These are phyloP conservation scores for Pleurostoma richardsiae DNA, from an alignment of 2,329 filamentous ascomycete species.

Conservation along the genomic window DNA sequence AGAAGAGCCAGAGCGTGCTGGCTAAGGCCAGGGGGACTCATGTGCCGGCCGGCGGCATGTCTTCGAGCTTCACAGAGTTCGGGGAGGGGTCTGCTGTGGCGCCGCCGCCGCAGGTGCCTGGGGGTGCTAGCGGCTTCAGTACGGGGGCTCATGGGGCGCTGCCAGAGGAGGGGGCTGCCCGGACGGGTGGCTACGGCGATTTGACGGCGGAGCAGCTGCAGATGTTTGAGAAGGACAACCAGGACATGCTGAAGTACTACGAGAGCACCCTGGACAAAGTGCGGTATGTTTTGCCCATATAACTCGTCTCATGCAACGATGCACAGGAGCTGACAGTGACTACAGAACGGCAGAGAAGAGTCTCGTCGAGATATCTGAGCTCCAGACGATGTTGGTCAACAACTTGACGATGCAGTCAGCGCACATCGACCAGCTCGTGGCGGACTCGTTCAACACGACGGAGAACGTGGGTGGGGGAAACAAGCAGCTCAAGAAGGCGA, in stretches of 20 bases:
- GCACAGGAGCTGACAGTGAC: not conserved
- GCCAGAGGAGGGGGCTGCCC: constrained; percentile 13
- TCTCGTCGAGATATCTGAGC: constrained; percentile 83
- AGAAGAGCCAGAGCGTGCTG: constrained; percentile 82
- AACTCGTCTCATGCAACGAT: constrained; percentile 2
- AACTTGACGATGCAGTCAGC: constrained; percentile 84
- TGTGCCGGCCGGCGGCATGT: constrained; percentile 10
- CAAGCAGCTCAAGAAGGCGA: constrained; percentile 82
- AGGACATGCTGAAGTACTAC: constrained; percentile 88
- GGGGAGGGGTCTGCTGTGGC: constrained; percentile 2
- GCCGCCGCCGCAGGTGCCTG: constrained; percentile 9
- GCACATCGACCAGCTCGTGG: constrained; percentile 82
- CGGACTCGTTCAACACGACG: constrained; percentile 74
- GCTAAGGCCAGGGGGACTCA: constrained; percentile 54
- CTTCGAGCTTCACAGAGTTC: constrained; percentile 8
- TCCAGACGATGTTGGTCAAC: constrained; percentile 82
- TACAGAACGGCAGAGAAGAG: constrained; percentile 81
- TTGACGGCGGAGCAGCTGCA: constrained; percentile 83
- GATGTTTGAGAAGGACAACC: constrained; percentile 89
- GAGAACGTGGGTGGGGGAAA: constrained; percentile 89
- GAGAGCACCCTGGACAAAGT: constrained; percentile 94
- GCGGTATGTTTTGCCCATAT: constrained; percentile 53
- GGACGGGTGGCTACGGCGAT: constrained; percentile 34
- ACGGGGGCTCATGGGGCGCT: constrained; percentile 1
- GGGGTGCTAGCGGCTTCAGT: constrained; percentile 13